A percentile compares a stretch with the other conserved stretches of the same genome.
Conservation (phyloP, 331 rosid species). For the Cucumis variabilis region DNA sequence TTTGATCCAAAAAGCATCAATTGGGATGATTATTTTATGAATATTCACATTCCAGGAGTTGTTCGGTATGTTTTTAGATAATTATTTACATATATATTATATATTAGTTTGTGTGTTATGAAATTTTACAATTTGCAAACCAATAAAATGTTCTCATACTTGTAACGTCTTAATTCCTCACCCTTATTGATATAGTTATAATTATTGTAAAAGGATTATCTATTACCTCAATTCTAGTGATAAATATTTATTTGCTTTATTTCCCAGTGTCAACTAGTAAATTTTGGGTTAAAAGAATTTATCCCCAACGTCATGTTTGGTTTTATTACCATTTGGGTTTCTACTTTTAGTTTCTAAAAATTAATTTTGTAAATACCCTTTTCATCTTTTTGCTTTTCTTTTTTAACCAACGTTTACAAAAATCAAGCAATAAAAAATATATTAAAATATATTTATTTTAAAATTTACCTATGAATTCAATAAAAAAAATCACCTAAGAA, state of each 20-base stretch:
- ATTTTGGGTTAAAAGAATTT: background rate
- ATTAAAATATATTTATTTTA: too few relatives aligned
- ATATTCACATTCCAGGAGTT: constrained; percentile 30
- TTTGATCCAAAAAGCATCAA: constrained; percentile 63
- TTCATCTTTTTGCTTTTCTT: too few relatives aligned
- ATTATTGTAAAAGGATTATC: background rate
- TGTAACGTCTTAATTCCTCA: background rate
- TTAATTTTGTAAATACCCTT: too few relatives aligned
- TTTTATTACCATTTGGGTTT: too few relatives aligned
- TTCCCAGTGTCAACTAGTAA: background rate
- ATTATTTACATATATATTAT: background rate
- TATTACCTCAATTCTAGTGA: background rate
- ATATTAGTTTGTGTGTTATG: background rate
- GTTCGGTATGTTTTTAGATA: constrained; percentile 46
- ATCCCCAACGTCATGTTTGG: too few relatives aligned
- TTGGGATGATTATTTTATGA: constrained; percentile 74
- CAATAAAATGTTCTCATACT: background rate
- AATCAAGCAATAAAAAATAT: too few relatives aligned
- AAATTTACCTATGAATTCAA: too few relatives aligned
- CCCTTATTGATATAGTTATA: background rate
- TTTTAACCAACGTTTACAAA: too few relatives aligned
- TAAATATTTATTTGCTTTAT: background rate
- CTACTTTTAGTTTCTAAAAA: too few relatives aligned
- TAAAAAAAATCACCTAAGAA: too few relatives aligned
- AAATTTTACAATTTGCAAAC: background rate